These are phyloP conservation scores for Adansonia gregorii DNA, from an alignment of 441 rosid genomes.

Conservation along the genomic window DNA sequence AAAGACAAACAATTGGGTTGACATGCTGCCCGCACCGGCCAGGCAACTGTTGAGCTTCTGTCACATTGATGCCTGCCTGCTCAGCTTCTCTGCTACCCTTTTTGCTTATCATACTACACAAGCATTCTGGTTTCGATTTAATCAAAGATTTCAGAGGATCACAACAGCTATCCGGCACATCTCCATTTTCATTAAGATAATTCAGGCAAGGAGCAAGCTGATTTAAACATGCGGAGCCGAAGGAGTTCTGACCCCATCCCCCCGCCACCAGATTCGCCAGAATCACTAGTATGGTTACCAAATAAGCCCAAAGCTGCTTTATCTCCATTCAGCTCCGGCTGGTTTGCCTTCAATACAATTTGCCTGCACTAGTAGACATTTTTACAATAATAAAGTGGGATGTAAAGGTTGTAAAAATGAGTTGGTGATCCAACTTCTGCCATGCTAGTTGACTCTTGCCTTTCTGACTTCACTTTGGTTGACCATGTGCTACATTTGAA, in stretches of 20 bases:
- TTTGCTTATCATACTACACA: slow-evolving; percentile 70
- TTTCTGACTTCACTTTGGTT: neutral
- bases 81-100: slow-evolving; percentile 54
- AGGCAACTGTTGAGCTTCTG: slow-evolving; percentile 71
- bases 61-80: slow-evolving; percentile 61
- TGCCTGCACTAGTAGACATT: neutral
- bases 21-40: slow-evolving; percentile 72
- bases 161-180: slow-evolving; percentile 67
- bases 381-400: neutral
- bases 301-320: neutral
- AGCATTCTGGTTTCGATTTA: slow-evolving; percentile 57
- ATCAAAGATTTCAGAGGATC: slow-evolving; percentile 66
- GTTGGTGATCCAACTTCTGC: slow-evolving; percentile 21
- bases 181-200: slow-evolving; percentile 55
- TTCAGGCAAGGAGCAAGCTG: slow-evolving; percentile 66
- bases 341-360: neutral
- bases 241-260: neutral
- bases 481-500: slow-evolving; percentile 2
- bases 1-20: slow-evolving; percentile 62
- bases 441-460: neutral
- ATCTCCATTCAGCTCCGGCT: neutral
- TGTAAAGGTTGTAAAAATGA: neutral
- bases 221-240: slow-evolving; percentile 46
- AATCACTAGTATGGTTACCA: neutral
- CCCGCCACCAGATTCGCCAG: neutral